These are phyloP conservation scores for Ophiostoma sp. DNA, from an alignment of 2,329 filamentous ascomycete species.

Conservation along the genomic window DNA sequence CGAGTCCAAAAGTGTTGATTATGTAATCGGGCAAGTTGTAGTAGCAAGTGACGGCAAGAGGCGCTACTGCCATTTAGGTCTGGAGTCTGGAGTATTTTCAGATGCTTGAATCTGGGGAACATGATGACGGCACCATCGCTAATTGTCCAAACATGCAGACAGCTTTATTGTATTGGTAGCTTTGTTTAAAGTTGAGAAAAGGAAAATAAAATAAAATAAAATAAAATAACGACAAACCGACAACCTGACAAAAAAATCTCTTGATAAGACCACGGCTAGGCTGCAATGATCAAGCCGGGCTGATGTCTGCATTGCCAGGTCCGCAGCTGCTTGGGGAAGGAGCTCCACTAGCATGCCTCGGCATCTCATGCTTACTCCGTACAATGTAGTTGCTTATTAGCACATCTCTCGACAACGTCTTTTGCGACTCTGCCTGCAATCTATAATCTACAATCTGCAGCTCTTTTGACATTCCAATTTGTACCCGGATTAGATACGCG, in stretches of 20 bases:
- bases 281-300: not conserved
- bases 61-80: not conserved
- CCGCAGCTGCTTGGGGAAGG: not conserved
- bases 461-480: not conserved
- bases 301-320: not conserved
- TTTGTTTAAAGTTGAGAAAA: too few relatives aligned
- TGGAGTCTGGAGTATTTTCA: not conserved
- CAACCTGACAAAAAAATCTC: not conserved
- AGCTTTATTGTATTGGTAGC: too few relatives aligned
- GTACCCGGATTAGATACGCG: not conserved
- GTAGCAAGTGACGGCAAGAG: not conserved
- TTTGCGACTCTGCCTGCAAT: not conserved
- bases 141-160: too few relatives aligned
- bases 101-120: not conserved
- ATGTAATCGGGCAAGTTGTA: not conserved
- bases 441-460: not conserved
- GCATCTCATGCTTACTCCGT: constrained; percentile 13
- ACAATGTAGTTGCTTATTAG: not conserved
- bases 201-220: not conserved
- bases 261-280: not conserved
- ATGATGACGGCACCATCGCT: not conserved
- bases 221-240: too few relatives aligned
- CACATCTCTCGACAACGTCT: not conserved
- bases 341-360: constrained; percentile 22
- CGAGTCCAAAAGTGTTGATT: not conserved